These are phyloP conservation scores for Globisporangium barbulae DNA, from an alignment of 352 stramenopile species.

Conservation along the genomic window DNA sequence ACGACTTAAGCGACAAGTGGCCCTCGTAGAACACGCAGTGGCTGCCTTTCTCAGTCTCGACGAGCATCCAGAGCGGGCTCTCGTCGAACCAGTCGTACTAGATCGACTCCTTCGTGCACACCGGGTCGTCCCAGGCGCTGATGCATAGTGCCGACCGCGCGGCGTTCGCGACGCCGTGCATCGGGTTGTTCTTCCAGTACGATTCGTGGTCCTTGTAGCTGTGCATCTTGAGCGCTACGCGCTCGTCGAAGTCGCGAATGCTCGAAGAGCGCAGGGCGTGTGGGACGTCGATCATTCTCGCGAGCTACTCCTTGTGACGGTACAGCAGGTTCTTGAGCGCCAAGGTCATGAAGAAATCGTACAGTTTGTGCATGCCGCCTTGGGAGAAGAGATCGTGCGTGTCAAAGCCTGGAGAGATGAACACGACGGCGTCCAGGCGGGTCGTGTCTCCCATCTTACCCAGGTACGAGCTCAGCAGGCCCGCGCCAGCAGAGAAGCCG, in stretches of 20 bases:
- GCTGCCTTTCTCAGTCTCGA: slow-evolving; percentile 50
- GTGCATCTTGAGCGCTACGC: slow-evolving; percentile 78
- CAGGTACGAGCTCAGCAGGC: slow-evolving; percentile 66
- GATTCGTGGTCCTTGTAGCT: slow-evolving; percentile 53
- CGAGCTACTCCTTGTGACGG: slow-evolving; percentile 38
- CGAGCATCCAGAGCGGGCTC: slow-evolving; percentile 51
- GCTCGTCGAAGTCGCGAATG: slow-evolving; percentile 68
- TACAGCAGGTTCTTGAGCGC: slow-evolving; percentile 62
- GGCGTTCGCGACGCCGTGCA: slow-evolving; percentile 52
- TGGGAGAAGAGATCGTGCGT: slow-evolving; percentile 61
- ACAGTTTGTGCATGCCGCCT: slow-evolving; percentile 55
- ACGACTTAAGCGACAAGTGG: slow-evolving; percentile 56
- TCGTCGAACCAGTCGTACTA: slow-evolving; percentile 46
- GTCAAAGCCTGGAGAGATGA: slow-evolving; percentile 77
- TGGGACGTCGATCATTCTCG: slow-evolving; percentile 42
- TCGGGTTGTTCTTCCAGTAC: slow-evolving; percentile 76
- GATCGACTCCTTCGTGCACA: slow-evolving; percentile 74
- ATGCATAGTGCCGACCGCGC: slow-evolving; percentile 58
- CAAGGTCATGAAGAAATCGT: slow-evolving; percentile 75
- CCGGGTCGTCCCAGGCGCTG: slow-evolving; percentile 72
- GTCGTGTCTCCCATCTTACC: slow-evolving; percentile 51
- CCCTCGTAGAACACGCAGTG: slow-evolving; percentile 79
- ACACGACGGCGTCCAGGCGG: slow-evolving; percentile 43
- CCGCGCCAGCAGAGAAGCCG: slow-evolving; percentile 67
- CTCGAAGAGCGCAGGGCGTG: slow-evolving; percentile 39